Percentiles rank a stretch among this genome's conserved stretches.
Evolutionary conservation across 495 filamentous ascomycete species (phyloP).

Genomic region (Daldinia bambusicola): DNA sequence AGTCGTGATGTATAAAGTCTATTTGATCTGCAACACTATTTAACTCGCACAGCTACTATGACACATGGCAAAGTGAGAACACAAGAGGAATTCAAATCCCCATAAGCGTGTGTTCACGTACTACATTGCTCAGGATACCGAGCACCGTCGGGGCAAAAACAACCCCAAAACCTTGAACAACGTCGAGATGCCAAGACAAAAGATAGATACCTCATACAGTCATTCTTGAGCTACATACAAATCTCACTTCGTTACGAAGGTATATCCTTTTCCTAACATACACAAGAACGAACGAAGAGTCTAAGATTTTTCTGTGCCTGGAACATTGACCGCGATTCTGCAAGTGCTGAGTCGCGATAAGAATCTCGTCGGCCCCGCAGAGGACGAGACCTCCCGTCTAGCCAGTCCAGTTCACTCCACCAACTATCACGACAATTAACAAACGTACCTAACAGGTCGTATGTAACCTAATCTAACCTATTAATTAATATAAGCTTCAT

Average conservation of each 20-base stretch:
- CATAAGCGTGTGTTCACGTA: conserved; percentile 6
- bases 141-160: conserved; percentile 19
- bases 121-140: not conserved
- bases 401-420: too few relatives aligned
- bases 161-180: conserved; percentile 3
- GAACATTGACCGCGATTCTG: not conserved
- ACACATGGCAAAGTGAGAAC: not conserved
- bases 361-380: not conserved
- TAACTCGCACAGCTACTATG: not conserved
- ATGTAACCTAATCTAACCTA: not conserved
- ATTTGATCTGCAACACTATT: not conserved
- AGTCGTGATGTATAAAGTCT: not conserved
- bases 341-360: not conserved
- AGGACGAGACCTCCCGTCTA: too few relatives aligned
- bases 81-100: conserved; percentile 7
- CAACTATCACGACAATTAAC: too few relatives aligned
- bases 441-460: conserved; percentile 3
- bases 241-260: conserved; percentile 10
- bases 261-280: not conserved
- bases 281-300: not conserved
- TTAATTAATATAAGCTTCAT: not conserved
- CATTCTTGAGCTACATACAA: conserved; percentile 14
- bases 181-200: not conserved
- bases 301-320: not conserved
- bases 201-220: too few relatives aligned